Conservation (phyloP, 2,329 filamentous ascomycete genomes). For the Pyrenophora tritici-repentis region DNA sequence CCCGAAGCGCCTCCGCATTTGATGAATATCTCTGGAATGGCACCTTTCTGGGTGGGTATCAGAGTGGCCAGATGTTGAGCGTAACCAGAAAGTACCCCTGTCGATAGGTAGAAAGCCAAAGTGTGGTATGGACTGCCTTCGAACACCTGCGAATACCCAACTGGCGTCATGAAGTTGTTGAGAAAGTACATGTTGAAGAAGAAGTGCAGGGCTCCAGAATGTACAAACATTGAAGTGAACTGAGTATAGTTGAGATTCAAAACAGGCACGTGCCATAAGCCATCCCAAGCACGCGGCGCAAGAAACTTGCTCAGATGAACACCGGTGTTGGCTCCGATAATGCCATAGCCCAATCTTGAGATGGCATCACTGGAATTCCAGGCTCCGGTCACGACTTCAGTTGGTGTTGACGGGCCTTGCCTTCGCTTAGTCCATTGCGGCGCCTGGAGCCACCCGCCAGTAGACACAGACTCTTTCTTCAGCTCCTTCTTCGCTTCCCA, state of each 20-base stretch:
- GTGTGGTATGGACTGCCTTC: slow-evolving; percentile 38
- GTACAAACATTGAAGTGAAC: slow-evolving; percentile 37
- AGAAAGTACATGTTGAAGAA: slow-evolving; percentile 27
- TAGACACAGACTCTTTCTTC: slow-evolving; percentile 16
- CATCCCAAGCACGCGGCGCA: slow-evolving; percentile 28
- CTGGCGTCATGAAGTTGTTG: slow-evolving; percentile 39
- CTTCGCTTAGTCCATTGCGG: slow-evolving; percentile 22
- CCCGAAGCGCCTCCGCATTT: slow-evolving; percentile 42
- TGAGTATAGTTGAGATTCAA: slow-evolving; percentile 37
- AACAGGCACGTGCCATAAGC: slow-evolving; percentile 40
- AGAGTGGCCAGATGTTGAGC: slow-evolving; percentile 37
- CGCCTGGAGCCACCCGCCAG: slow-evolving; percentile 20
- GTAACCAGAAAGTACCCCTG: slow-evolving; percentile 37
- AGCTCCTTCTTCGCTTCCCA: slow-evolving; percentile 36
- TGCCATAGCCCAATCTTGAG: slow-evolving; percentile 32
- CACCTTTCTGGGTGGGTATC: slow-evolving; percentile 26
- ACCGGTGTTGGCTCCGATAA: slow-evolving; percentile 36
- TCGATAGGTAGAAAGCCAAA: slow-evolving; percentile 37
- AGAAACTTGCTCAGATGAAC: slow-evolving; percentile 36
- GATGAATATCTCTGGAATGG: slow-evolving; percentile 31
- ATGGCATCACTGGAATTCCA: slow-evolving; percentile 35
- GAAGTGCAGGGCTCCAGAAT: slow-evolving; percentile 23
- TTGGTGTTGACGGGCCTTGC: slow-evolving; percentile 30
- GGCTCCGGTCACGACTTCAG: slow-evolving; percentile 30
- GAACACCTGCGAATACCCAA: slow-evolving; percentile 37